Evolutionary conservation across 768 basidiomycete genomes (phyloP).

Genomic region (Lactarius tabidus): DNA sequence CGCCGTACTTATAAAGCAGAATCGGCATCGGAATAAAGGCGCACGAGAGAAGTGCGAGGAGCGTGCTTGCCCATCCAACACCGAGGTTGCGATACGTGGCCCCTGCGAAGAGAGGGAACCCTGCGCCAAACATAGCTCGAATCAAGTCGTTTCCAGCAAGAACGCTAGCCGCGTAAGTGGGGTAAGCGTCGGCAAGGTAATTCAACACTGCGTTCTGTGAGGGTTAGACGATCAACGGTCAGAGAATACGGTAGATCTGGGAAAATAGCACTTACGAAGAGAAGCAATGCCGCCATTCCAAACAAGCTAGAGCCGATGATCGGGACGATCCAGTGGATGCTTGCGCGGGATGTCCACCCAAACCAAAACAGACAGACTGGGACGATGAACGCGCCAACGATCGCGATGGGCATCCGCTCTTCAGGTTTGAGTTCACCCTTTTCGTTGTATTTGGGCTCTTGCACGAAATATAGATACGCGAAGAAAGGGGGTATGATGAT

Average conservation of each 20-base stretch:
- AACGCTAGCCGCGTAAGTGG: constrained; percentile 33
- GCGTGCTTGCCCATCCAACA: constrained; percentile 29
- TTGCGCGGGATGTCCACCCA: constrained; percentile 32
- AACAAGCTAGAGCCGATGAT: constrained; percentile 35
- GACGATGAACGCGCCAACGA: constrained; percentile 34
- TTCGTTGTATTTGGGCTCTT: constrained; percentile 22
- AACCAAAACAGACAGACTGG: constrained; percentile 36
- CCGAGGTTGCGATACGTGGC: constrained; percentile 30
- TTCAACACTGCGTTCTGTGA: constrained; percentile 27
- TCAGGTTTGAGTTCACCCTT: constrained; percentile 29
- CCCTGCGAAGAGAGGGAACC: constrained; percentile 25
- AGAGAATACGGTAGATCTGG: constrained; percentile 23
- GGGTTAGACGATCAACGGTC: neutral
- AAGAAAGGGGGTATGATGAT: constrained; percentile 21
- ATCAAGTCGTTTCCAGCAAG: constrained; percentile 37
- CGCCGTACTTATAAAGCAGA: constrained; percentile 22
- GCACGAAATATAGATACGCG: constrained; percentile 20
- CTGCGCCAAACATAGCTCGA: constrained; percentile 29
- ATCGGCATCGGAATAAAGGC: constrained; percentile 29
- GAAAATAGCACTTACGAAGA: constrained; percentile 29
- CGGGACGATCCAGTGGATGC: constrained; percentile 37
- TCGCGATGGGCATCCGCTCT: constrained; percentile 34
- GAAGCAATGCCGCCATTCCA: constrained; percentile 33
- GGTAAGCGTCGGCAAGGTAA: constrained; percentile 35
- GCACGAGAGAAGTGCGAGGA: constrained; percentile 31